Evolutionary conservation across 169 alveolate species (phyloP).

Genomic region (Cryptosporidium meleagridis): DNA sequence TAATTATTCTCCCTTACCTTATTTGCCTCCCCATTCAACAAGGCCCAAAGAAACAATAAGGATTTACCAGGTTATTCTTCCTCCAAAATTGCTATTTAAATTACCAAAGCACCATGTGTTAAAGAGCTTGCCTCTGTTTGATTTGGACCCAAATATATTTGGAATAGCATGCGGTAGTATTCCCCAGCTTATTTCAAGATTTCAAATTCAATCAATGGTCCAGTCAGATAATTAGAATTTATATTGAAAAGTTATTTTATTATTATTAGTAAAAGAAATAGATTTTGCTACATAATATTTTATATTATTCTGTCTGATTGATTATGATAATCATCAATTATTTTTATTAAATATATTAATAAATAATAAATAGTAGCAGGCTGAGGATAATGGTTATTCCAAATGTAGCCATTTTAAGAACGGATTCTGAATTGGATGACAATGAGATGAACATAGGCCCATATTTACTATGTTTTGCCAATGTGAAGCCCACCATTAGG

Average conservation of each 20-base stretch:
- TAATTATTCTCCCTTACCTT: slow-evolving; percentile 78
- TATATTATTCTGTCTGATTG: not conserved
- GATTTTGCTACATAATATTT: not conserved
- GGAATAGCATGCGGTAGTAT: slow-evolving; percentile 80
- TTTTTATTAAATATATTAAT: not conserved
- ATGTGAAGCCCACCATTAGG: slow-evolving; percentile 83
- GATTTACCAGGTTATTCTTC: slow-evolving; percentile 80
- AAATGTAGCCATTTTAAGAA: not conserved
- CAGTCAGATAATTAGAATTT: slow-evolving; percentile 43
- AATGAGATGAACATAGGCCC: slow-evolving; percentile 62
- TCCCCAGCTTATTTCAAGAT: slow-evolving; percentile 79
- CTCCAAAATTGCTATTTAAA: slow-evolving; percentile 77
- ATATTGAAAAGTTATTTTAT: not conserved
- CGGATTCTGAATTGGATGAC: slow-evolving; percentile 10
- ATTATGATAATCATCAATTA: not conserved
- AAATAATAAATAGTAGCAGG: not conserved
- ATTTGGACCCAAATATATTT: slow-evolving; percentile 72
- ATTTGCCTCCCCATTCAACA: slow-evolving; percentile 81
- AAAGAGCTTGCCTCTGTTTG: slow-evolving; percentile 80
- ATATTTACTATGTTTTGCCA: slow-evolving; percentile 79
- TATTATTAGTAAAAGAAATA: not conserved
- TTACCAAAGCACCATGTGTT: slow-evolving; percentile 76
- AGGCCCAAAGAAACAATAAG: slow-evolving; percentile 80
- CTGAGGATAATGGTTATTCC: not conserved
- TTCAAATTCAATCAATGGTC: slow-evolving; percentile 79